Evolutionary conservation across 257 asterid species (phyloP).

Genomic region (Primulina tabacum): DNA sequence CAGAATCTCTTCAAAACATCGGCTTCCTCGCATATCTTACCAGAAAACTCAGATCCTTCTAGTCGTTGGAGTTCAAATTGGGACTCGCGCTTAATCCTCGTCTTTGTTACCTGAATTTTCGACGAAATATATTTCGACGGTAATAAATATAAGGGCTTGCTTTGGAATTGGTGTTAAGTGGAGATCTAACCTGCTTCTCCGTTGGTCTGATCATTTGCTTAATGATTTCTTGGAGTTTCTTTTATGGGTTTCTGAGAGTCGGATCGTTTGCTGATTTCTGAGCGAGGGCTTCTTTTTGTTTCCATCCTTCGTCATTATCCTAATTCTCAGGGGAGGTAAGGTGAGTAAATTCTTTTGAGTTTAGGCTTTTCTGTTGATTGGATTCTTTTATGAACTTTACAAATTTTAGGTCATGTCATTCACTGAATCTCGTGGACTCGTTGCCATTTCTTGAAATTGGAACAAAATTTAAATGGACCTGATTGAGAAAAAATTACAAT

Average conservation of each 20-base stretch:
- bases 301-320: constrained; percentile 13
- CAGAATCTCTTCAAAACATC: background rate
- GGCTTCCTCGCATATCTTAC: background rate
- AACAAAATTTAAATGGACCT: background rate
- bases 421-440: background rate
- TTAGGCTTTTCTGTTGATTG: constrained; percentile 19
- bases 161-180: background rate
- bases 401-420: background rate
- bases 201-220: background rate
- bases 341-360: background rate
- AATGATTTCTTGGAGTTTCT: background rate
- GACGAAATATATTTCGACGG: constrained; percentile 11
- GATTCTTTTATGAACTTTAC: background rate
- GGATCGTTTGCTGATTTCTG: constrained; percentile 22
- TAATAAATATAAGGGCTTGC: background rate
- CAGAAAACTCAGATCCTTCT: background rate
- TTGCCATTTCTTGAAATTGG: background rate
- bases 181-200: background rate
- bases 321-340: constrained; percentile 26
- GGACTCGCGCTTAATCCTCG: background rate
- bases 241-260: constrained; percentile 17
- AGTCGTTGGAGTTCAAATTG: background rate
- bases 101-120: constrained; percentile 20
- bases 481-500: background rate
- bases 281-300: constrained; percentile 28